Percentiles rank a stretch among this genome's conserved stretches.
Evolutionary conservation across 768 basidiomycete species (phyloP).

Genomic region (Piloderma croceum): DNA sequence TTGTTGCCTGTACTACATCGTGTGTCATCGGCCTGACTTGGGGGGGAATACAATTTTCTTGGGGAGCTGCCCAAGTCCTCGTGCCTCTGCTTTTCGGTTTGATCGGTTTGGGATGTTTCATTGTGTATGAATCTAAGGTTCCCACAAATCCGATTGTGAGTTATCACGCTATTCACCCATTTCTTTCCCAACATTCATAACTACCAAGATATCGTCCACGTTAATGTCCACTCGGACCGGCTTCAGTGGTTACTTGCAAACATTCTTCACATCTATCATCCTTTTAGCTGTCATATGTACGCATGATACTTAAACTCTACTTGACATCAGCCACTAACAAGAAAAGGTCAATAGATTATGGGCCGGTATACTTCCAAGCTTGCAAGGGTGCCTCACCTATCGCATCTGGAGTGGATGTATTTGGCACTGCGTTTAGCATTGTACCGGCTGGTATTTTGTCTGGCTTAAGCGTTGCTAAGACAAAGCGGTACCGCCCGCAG

Average conservation of each 20-base stretch:
- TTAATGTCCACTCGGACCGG: constrained; percentile 17
- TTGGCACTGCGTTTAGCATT: constrained; percentile 29
- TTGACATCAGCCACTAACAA: not conserved
- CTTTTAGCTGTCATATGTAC: constrained; percentile 19
- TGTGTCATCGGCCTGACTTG: constrained; percentile 16
- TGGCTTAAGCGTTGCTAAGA: constrained; percentile 25
- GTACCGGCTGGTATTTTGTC: constrained; percentile 33
- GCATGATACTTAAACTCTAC: constrained; percentile 1
- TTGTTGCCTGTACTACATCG: constrained; percentile 8
- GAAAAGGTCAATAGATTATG: constrained; percentile 25
- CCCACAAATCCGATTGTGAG: too few species aligned
- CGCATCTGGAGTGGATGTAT: constrained; percentile 26
- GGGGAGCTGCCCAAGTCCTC: constrained; percentile 22
- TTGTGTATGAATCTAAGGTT: too few species aligned
- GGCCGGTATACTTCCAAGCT: constrained; percentile 40
- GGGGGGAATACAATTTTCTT: constrained; percentile 29
- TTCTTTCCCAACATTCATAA: too few species aligned
- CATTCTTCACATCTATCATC: constrained; percentile 17
- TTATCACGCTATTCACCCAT: too few species aligned
- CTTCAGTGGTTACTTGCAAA: constrained; percentile 22
- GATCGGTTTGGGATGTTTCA: too few species aligned
- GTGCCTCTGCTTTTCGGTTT: constrained; percentile 28
- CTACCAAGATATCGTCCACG: constrained; percentile 4
- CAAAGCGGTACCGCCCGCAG: constrained; percentile 29
- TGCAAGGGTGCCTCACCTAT: constrained; percentile 27